Percentiles rank a stretch among this genome's conserved stretches.
Evolutionary conservation across 768 basidiomycete species (phyloP).

Genomic region (Mycena rebaudengoi): DNA sequence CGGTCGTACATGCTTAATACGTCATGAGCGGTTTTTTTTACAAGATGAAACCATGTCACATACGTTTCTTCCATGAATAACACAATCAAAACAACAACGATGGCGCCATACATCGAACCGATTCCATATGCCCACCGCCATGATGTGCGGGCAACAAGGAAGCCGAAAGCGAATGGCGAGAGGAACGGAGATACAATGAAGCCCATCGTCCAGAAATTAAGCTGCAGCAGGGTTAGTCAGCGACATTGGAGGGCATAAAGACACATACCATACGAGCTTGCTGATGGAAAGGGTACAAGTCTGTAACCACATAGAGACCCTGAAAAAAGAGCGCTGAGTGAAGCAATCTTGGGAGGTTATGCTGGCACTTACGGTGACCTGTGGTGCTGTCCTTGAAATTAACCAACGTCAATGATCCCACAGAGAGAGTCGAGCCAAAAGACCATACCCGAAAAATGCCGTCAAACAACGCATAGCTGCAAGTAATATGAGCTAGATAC

Average conservation of each 20-base stretch:
- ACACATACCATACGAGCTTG: slow-evolving; percentile 67
- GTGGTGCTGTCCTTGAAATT: slow-evolving; percentile 59
- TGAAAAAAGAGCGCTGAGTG: slow-evolving; percentile 32
- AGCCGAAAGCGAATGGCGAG: slow-evolving; percentile 74
- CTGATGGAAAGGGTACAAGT: slow-evolving; percentile 74
- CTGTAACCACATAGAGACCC: slow-evolving; percentile 69
- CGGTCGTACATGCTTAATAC: slow-evolving; percentile 68
- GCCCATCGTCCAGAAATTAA: slow-evolving; percentile 79
- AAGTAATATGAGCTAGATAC: neutral
- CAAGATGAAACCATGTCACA: slow-evolving; percentile 22
- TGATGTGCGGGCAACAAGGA: slow-evolving; percentile 64
- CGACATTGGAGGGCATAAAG: neutral
- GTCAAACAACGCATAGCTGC: slow-evolving; percentile 67
- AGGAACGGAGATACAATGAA: slow-evolving; percentile 72
- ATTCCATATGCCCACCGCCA: slow-evolving; percentile 78
- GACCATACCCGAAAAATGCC: slow-evolving; percentile 60
- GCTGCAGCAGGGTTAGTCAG: slow-evolving; percentile 40
- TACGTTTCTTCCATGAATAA: slow-evolving; percentile 76
- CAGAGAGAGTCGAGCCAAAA: neutral
- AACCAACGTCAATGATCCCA: slow-evolving; percentile 1
- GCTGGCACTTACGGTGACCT: slow-evolving; percentile 57
- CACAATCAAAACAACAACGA: slow-evolving; percentile 64
- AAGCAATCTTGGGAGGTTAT: neutral
- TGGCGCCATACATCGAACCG: slow-evolving; percentile 62
- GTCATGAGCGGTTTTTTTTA: neutral